Evolutionary conservation across 2,329 filamentous ascomycete genomes (phyloP).

Genomic region (Aspergillus caelatus): DNA sequence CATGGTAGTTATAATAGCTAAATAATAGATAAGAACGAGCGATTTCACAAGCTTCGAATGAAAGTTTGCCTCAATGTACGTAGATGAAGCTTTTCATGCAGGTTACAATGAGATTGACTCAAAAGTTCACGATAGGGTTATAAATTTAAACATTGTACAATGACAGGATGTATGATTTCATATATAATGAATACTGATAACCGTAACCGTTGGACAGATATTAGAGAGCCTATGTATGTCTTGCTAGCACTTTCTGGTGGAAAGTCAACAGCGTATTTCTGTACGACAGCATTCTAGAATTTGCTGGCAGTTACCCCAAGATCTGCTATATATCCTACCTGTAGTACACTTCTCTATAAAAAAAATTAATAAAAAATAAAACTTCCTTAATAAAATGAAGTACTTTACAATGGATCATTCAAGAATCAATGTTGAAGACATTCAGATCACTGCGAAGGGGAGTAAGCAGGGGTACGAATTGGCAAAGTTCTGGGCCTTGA

Average conservation of each 20-base stretch:
- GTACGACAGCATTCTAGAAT: background rate
- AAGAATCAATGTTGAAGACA: background rate
- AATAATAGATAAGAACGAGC: background rate
- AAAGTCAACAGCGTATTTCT: background rate
- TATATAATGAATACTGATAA: background rate
- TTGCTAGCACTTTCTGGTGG: background rate
- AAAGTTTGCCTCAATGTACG: background rate
- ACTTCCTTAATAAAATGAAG: background rate
- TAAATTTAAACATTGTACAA: background rate
- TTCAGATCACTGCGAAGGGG: background rate
- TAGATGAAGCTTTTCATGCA: background rate
- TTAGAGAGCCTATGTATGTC: background rate
- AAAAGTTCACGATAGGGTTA: background rate
- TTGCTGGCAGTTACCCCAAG: background rate
- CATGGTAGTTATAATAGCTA: background rate
- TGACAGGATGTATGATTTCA: background rate
- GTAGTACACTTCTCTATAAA: background rate
- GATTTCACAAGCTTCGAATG: background rate
- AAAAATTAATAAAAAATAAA: background rate
- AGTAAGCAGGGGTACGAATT: background rate
- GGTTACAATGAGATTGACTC: background rate
- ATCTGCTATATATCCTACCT: background rate
- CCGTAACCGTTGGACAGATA: background rate
- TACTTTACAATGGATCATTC: background rate
- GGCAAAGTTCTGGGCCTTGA: background rate